These are phyloP conservation scores for Pseudogymnoascus sp. DNA, from an alignment of 2,329 filamentous ascomycete species.

Conservation along the genomic window DNA sequence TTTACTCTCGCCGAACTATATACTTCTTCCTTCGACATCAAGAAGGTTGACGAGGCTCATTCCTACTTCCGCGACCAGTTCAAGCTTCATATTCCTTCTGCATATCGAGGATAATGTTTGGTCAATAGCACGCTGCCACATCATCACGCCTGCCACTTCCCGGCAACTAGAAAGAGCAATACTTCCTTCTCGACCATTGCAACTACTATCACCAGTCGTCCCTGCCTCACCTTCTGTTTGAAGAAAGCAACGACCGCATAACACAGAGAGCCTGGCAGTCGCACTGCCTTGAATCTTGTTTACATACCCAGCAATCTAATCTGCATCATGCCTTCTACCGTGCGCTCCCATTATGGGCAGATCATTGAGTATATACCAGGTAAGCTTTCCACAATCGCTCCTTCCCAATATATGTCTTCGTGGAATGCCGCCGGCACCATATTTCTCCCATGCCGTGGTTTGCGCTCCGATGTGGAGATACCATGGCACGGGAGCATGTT, in stretches of 20 bases:
- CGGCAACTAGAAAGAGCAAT: background rate
- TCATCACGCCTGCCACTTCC: constrained; percentile 5
- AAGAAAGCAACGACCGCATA: background rate
- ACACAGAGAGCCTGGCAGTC: constrained; percentile 1
- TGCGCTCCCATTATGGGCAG: constrained; percentile 66
- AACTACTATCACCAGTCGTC: background rate
- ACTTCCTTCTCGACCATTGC: background rate
- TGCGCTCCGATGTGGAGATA: background rate
- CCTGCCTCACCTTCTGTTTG: background rate
- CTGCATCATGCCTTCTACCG: constrained; percentile 37
- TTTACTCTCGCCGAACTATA: background rate
- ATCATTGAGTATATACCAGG: constrained; percentile 95
- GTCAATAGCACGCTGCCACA: constrained; percentile 7
- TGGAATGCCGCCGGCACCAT: background rate
- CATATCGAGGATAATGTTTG: background rate
- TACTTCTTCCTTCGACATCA: background rate
- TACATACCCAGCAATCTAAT: constrained; percentile 19
- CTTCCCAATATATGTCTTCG: background rate
- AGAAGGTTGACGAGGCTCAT: background rate
- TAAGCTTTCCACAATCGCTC: constrained; percentile 37
- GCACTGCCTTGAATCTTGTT: background rate
- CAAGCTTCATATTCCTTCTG: constrained; percentile 1
- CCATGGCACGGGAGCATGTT: background rate
- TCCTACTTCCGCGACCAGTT: background rate
- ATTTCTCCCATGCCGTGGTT: constrained; percentile 2